Evolutionary conservation across 108 stramenopile species (phyloP).

Genomic region (Conticribra guillardii): DNA sequence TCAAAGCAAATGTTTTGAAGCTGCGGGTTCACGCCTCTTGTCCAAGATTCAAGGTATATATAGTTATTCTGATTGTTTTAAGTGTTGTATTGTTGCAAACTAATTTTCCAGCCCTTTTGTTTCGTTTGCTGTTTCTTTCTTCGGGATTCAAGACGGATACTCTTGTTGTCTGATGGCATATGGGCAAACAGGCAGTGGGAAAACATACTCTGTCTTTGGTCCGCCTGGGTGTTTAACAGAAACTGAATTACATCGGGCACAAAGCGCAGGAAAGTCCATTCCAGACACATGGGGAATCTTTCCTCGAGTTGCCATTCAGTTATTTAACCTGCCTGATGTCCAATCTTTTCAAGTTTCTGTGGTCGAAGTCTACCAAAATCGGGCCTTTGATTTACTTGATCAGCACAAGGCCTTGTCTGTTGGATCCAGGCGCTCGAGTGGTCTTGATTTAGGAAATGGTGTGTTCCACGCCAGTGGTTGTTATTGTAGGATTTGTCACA

Average conservation of each 20-base stretch:
- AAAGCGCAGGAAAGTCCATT: not conserved
- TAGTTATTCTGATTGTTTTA: too few species aligned
- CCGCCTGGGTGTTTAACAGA: slow-evolving; percentile 1
- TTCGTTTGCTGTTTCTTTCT: too few species aligned
- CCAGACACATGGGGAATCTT: slow-evolving; percentile 5
- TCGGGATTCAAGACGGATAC: slow-evolving; percentile 15
- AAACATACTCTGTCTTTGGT: slow-evolving; percentile 77
- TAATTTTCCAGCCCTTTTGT: too few species aligned
- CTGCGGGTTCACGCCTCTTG: too few species aligned
- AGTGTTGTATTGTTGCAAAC: too few species aligned
- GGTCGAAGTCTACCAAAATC: slow-evolving; percentile 6
- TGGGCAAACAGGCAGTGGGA: slow-evolving; percentile 67
- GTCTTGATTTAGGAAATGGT: not conserved
- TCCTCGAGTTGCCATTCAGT: not conserved
- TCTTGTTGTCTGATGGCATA: slow-evolving; percentile 49
- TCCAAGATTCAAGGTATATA: too few species aligned
- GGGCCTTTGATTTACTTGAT: slow-evolving; percentile 8
- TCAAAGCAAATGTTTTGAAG: too few species aligned
- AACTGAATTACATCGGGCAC: not conserved
- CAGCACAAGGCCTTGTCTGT: not conserved
- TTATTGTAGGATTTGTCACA: slow-evolving; percentile 11
- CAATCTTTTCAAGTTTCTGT: not conserved
- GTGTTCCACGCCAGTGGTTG: not conserved
- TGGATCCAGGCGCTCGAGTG: not conserved
- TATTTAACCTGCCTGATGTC: slow-evolving; percentile 1